Evolutionary conservation across 1,139 yeast genomes (phyloP).

Genomic region (Yamadazyma atlantica): DNA sequence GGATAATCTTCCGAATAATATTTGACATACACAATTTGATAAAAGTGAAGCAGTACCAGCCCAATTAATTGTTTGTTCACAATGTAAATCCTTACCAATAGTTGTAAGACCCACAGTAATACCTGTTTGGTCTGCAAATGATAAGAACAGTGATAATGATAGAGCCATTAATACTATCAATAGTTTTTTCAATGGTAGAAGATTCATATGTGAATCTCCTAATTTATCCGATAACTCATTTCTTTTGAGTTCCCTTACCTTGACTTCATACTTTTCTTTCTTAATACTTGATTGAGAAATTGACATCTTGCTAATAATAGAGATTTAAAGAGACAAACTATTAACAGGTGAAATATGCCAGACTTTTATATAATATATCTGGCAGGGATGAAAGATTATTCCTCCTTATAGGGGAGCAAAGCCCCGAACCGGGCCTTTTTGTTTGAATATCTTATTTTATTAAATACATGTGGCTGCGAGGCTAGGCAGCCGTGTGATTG

Average conservation of each 20-base stretch:
- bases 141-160: constrained; percentile 24
- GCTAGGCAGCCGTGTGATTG: background rate
- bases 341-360: no score
- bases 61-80: constrained; percentile 46
- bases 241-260: constrained; percentile 10
- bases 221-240: constrained; percentile 26
- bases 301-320: background rate
- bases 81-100: constrained; percentile 36
- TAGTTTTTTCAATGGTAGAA: constrained; percentile 31
- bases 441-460: no score
- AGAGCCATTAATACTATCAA: constrained; percentile 28
- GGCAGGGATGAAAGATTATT: no score
- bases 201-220: constrained; percentile 40
- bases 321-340: no score
- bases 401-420: no score
- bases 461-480: no score
- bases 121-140: constrained; percentile 46
- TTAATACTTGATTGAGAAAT: constrained; percentile 1
- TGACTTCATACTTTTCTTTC: constrained; percentile 6
- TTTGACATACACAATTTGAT: constrained; percentile 47
- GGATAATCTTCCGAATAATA: constrained; percentile 41
- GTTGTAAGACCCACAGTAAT: constrained; percentile 38
- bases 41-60: constrained; percentile 51
- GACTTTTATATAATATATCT: no score
- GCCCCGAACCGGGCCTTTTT: no score